Conservation (phyloP, 352 stramenopile species). For the Phytopythium mirpurense region DNA sequence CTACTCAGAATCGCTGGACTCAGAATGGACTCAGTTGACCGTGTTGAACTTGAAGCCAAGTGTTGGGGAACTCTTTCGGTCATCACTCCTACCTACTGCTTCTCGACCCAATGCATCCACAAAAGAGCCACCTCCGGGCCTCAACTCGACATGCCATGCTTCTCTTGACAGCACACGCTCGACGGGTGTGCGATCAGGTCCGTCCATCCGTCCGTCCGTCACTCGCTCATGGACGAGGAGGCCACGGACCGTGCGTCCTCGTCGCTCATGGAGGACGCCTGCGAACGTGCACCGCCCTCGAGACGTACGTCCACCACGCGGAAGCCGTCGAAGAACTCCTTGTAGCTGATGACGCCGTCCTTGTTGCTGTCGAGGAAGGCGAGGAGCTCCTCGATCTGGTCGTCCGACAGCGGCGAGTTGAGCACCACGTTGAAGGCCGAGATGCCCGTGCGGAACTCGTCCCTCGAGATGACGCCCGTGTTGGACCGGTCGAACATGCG, state of each 20-base stretch:
- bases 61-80: too few species aligned
- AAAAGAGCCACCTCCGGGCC: too few species aligned
- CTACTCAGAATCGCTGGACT: too few species aligned
- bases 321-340: slow-evolving; percentile 93
- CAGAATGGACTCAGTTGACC: too few species aligned
- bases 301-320: slow-evolving; percentile 77
- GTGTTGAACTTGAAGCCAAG: too few species aligned
- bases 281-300: slow-evolving; percentile 20
- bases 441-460: slow-evolving; percentile 86
- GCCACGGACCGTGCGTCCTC: neutral
- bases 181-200: too few species aligned
- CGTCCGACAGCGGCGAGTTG: slow-evolving; percentile 86
- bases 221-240: slow-evolving; percentile 8
- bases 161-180: too few species aligned
- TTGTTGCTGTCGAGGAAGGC: slow-evolving; percentile 85
- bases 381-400: slow-evolving; percentile 90
- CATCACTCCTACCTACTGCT: too few species aligned
- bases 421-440: slow-evolving; percentile 86
- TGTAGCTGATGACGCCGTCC: slow-evolving; percentile 91
- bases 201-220: too few species aligned
- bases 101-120: too few species aligned
- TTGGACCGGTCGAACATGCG: slow-evolving; percentile 90
- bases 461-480: slow-evolving; percentile 64
- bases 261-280: slow-evolving; percentile 4
- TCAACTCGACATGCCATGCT: too few species aligned